Percentiles rank a stretch among this genome's conserved stretches.
These are phyloP conservation scores for Moniliophthora roreri DNA, from an alignment of 1,284 basidiomycete genomes.

Conservation along the genomic window DNA sequence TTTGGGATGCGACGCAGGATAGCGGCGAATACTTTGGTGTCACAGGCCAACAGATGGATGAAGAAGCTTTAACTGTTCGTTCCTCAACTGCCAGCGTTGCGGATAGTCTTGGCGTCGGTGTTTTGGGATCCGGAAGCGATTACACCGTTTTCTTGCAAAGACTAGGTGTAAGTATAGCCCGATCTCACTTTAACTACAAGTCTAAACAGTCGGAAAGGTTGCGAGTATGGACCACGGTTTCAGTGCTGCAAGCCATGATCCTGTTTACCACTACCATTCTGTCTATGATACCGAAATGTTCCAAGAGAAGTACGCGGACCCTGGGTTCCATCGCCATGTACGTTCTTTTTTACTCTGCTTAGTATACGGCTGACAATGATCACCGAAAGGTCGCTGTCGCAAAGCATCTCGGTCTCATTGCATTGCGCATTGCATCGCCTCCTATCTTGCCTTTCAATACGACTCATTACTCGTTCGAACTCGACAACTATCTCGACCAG, in stretches of 20 bases:
- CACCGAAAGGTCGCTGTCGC: slow-evolving; percentile 32
- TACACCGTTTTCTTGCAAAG: slow-evolving; percentile 70
- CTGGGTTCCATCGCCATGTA: slow-evolving; percentile 74
- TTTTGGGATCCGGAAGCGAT: slow-evolving; percentile 64
- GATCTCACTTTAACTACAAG: background rate
- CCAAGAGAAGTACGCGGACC: slow-evolving; percentile 78
- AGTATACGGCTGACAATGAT: background rate
- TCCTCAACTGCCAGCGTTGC: slow-evolving; percentile 9
- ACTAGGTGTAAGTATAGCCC: slow-evolving; percentile 23
- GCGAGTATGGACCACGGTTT: slow-evolving; percentile 47
- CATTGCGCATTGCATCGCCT: slow-evolving; percentile 62
- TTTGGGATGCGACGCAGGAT: slow-evolving; percentile 69
- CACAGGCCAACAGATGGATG: slow-evolving; percentile 20
- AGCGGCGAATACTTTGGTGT: slow-evolving; percentile 44
- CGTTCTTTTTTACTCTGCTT: slow-evolving; percentile 15
- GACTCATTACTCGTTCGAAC: slow-evolving; percentile 70
- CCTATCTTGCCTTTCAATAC: slow-evolving; percentile 73
- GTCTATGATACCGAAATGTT: slow-evolving; percentile 79
- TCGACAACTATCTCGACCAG: slow-evolving; percentile 59
- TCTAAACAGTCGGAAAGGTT: slow-evolving; percentile 35
- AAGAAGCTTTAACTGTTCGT: slow-evolving; percentile 6
- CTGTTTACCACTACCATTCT: slow-evolving; percentile 82
- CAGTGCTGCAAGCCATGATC: slow-evolving; percentile 47
- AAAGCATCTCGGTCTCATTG: slow-evolving; percentile 60
- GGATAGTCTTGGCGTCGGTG: slow-evolving; percentile 26